Percentiles rank a stretch among this genome's conserved stretches.
These are phyloP conservation scores for Guyanaporus albipodus DNA, from an alignment of 768 basidiomycete genomes.

Conservation along the genomic window DNA sequence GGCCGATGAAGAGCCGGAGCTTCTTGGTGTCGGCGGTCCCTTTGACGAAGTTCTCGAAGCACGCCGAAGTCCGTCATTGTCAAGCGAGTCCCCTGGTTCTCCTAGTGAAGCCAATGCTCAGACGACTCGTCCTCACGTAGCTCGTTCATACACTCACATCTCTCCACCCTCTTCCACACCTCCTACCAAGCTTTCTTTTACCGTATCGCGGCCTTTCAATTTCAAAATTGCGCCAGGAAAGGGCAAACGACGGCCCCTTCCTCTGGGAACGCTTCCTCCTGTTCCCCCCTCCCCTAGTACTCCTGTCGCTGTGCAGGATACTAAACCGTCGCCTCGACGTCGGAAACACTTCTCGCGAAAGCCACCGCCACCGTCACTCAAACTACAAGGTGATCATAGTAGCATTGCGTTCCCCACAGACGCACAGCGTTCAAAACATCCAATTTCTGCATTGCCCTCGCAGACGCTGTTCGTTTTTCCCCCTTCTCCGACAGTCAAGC, in stretches of 20 bases:
- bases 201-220: conserved; percentile 36
- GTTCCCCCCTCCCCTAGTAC: conserved; percentile 70
- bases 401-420: conserved; percentile 28
- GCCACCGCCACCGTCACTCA: conserved; percentile 53
- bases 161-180: conserved; percentile 50
- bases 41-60: conserved; percentile 43
- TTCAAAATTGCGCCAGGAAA: conserved; percentile 49
- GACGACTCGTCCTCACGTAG: conserved; percentile 6
- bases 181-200: conserved; percentile 56
- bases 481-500: conserved; percentile 59
- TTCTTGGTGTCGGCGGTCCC: conserved; percentile 65
- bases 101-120: conserved; percentile 30
- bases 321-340: conserved; percentile 31
- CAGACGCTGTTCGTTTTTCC: conserved; percentile 88
- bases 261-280: conserved; percentile 59
- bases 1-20: conserved; percentile 73
- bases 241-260: conserved; percentile 56
- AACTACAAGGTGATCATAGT: conserved; percentile 36
- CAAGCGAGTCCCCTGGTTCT: conserved; percentile 34
- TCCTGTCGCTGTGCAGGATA: conserved; percentile 41
- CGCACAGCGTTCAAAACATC: conserved; percentile 19
- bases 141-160: conserved; percentile 4
- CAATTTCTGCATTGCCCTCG: conserved; percentile 51
- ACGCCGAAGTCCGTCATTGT: conserved; percentile 33
- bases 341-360: conserved; percentile 53